These are phyloP conservation scores for Dichotomocladium elegans DNA, from an alignment of 371 early-diverging fungal species.

Conservation along the genomic window DNA sequence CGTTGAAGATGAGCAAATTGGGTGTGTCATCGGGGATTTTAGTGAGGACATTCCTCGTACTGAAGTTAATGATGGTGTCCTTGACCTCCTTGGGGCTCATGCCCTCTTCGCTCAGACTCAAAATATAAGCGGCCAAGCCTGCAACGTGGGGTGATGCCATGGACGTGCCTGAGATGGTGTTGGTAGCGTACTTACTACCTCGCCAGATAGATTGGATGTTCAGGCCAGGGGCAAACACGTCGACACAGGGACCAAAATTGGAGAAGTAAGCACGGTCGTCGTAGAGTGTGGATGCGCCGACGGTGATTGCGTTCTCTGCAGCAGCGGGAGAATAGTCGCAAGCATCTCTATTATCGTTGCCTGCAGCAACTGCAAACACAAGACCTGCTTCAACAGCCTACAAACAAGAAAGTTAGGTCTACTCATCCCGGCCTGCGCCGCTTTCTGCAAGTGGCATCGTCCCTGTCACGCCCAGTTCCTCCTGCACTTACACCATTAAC, in stretches of 20 bases:
- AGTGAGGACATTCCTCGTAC: conserved; percentile 63
- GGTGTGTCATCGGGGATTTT: conserved; percentile 68
- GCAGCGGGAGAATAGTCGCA: conserved; percentile 94
- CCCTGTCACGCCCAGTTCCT: conserved; percentile 75
- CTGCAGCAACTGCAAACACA: conserved; percentile 96
- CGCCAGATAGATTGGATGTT: conserved; percentile 89
- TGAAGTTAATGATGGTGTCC: conserved; percentile 60
- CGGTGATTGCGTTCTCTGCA: conserved; percentile 86
- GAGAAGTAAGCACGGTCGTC: conserved; percentile 90
- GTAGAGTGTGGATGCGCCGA: conserved; percentile 82
- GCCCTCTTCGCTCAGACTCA: conserved; percentile 51
- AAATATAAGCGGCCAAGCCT: conserved; percentile 88
- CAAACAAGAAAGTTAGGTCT: neutral
- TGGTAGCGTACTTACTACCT: conserved; percentile 66
- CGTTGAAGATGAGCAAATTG: conserved; percentile 82
- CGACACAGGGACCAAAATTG: conserved; percentile 87
- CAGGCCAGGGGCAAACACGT: conserved; percentile 91
- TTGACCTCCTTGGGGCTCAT: conserved; percentile 81
- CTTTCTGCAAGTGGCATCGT: conserved; percentile 56
- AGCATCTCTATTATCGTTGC: conserved; percentile 92
- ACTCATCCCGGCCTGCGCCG: neutral
- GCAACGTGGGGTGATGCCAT: conserved; percentile 98
- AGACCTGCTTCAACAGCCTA: conserved; percentile 76
- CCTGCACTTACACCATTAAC: conserved; percentile 57
- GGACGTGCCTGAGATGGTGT: conserved; percentile 94